Evolutionary conservation across 2,329 filamentous ascomycete species (phyloP).

Genomic region (Cladosporium sp.): DNA sequence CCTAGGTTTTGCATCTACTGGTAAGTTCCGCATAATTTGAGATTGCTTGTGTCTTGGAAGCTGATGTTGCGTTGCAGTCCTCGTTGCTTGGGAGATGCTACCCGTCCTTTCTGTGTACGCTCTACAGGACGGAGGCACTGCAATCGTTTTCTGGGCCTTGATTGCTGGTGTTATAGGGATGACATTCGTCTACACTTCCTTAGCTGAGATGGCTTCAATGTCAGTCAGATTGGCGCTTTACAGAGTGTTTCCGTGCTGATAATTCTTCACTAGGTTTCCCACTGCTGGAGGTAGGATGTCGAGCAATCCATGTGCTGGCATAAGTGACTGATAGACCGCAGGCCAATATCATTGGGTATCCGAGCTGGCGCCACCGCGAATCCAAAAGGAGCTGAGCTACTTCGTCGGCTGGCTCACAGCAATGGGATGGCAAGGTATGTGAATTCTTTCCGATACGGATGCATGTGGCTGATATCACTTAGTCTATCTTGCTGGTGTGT

Average conservation of each 20-base stretch:
- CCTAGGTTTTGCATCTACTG: slow-evolving; percentile 5
- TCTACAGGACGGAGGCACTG: slow-evolving; percentile 20
- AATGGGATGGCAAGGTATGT: slow-evolving; percentile 25
- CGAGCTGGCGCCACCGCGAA: slow-evolving; percentile 38
- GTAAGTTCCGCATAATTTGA: no score
- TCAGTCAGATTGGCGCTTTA: neutral
- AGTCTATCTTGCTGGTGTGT: slow-evolving; percentile 37
- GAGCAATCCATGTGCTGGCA: neutral
- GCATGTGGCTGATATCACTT: slow-evolving; percentile 17
- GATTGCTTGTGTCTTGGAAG: no score
- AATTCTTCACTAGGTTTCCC: neutral
- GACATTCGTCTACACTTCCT: slow-evolving; percentile 16
- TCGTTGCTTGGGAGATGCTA: slow-evolving; percentile 10
- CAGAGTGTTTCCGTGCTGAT: neutral
- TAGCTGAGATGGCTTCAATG: slow-evolving; percentile 20
- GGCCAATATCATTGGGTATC: slow-evolving; percentile 40
- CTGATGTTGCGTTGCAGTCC: no score
- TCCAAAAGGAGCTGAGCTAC: slow-evolving; percentile 42
- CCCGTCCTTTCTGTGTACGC: slow-evolving; percentile 1
- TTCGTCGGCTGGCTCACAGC: slow-evolving; percentile 42
- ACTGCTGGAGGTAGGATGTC: neutral
- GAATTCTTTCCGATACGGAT: neutral
- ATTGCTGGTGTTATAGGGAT: slow-evolving; percentile 15
- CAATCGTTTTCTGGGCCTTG: slow-evolving; percentile 20
- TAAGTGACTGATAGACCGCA: neutral